Base-by-base conservation (phyloP, 1,284 basidiomycete genomes). In the Neonothopanus nambi region DNA sequence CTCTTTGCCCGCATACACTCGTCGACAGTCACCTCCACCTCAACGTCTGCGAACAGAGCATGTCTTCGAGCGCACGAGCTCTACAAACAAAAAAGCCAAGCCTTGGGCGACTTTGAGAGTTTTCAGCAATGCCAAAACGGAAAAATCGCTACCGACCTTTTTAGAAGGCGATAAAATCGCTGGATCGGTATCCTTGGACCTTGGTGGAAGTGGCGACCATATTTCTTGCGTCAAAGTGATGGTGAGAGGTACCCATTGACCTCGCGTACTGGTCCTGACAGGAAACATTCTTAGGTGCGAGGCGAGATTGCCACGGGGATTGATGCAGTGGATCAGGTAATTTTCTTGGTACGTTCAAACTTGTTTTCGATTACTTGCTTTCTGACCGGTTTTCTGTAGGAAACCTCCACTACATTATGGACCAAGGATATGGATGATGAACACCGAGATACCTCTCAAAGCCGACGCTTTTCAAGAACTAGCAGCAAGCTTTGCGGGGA, bases 101-200 rank as follows among this genome's bases (percentile, higher is more conserved):
- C 57, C 67, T 33, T 73, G 70, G 70, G 67, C 69, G 18, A 68
- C 67, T 3, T 59, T 73, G 42, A 68, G 63, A 54, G 52, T 73
- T 8, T 59, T 57, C 48, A 70, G 70, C 49, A 63, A 62, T 26
- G 60, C 64, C 1, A 55, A 56, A 20, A 55, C 55, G 3, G 39
- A 59, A 36, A 58, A 57, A 18, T 61, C 58, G 37, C 35, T 70
- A 15, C 70, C 70, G 7, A 66, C 62, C 6, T 71, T 68, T 57
- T 60, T 58, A 18, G 64, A 66, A 26, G 60, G 59, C 12, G 70
- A 71, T 30, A 56, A 59, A 28, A 59, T 72, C 24, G 55, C 56
- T 15, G 71, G 71, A 1, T 60, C 59, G 4, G 56, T 73, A 18
- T 62, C 65, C 17, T 55, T 73, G 24, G 61, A 68, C 47, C 55